Base-by-base conservation (phyloP, 2,329 filamentous ascomycete species). In the Botrytis aclada region DNA sequence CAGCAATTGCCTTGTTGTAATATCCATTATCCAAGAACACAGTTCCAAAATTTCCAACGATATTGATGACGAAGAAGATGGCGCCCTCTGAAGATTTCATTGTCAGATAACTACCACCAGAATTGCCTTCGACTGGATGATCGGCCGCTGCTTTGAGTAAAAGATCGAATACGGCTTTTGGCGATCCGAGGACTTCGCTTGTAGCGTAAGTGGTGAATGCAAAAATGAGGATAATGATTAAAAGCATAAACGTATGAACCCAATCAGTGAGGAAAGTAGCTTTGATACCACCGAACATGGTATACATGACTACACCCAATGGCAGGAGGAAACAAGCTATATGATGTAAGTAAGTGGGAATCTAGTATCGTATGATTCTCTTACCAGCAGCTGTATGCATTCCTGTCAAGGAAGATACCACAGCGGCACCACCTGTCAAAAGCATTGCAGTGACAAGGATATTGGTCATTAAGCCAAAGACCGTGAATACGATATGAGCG, bases 1-100 rank as follows among this genome's bases (percentile, higher is more conserved):
- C 94, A 10, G 95, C 93, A 78, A 97, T 97, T 25, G 94, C 94
- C 82, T 97, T 97, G 86, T 97, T 96, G 83, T 94, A 97, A 84
- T 97, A 97, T 25, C 92, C 91, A 76, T 95, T 95, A 80, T 97
- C 94, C 62, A 94, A 86, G 84, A 97, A 97, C 6, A 97, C 93
- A 1, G 82, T 83, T 73, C 87, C 91, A 74, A 95, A 96, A 82
- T 95, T 95, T 58, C 93, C 93, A 51, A 95, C 91, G 65, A 93
- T 91, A 82, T 97, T 97, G 83, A 97, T 97, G 54, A 97, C 90
- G 82, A 97, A 97, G 85, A 97, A 97, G 72, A 96, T 93, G 58
- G 89, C 93, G 8, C 94, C 94, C 78, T 95, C 90, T 73, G 88
- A 88, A 2, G 91, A 94, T 73, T 88, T 85, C 94, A 97, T 97